Evolutionary conservation across 257 asterid species (phyloP).

Genomic region (Ajuga chamaepitys): DNA sequence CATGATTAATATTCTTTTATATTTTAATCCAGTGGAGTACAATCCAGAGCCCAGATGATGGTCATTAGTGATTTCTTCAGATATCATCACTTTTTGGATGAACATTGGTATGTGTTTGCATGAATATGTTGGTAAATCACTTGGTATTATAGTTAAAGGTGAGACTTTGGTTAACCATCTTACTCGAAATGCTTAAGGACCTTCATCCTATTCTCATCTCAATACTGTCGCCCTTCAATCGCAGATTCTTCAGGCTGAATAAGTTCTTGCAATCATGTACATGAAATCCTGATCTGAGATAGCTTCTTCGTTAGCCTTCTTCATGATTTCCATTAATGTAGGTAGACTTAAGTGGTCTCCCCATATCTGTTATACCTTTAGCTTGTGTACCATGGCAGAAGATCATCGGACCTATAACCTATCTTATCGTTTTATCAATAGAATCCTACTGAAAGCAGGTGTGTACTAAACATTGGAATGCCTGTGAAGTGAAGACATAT

Average conservation of each 20-base stretch:
- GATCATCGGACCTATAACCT: neutral
- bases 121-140: neutral
- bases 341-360: constrained; percentile 37
- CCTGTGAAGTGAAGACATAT: neutral
- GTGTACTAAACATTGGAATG: neutral
- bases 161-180: constrained; percentile 29
- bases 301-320: constrained; percentile 21
- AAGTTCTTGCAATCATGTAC: constrained; percentile 33
- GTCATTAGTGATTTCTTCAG: constrained; percentile 18
- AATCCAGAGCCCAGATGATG: constrained; percentile 20
- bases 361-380: constrained; percentile 10
- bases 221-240: constrained; percentile 30
- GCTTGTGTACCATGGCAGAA: constrained; percentile 8
- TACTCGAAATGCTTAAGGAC: constrained; percentile 23
- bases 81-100: constrained; percentile 23
- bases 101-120: constrained; percentile 22
- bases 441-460: constrained; percentile 1
- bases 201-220: constrained; percentile 32
- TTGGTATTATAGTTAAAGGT: constrained; percentile 24
- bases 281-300: constrained; percentile 30
- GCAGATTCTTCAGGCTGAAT: constrained; percentile 38
- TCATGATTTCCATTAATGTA: constrained; percentile 29
- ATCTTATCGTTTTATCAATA: neutral
- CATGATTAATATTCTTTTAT: constrained; percentile 15
- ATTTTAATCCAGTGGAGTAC: constrained; percentile 23